A percentile compares a stretch with the other conserved stretches of the same genome.
Conservation (phyloP, 2,329 filamentous ascomycete genomes). For the Huntiella decipiens region DNA sequence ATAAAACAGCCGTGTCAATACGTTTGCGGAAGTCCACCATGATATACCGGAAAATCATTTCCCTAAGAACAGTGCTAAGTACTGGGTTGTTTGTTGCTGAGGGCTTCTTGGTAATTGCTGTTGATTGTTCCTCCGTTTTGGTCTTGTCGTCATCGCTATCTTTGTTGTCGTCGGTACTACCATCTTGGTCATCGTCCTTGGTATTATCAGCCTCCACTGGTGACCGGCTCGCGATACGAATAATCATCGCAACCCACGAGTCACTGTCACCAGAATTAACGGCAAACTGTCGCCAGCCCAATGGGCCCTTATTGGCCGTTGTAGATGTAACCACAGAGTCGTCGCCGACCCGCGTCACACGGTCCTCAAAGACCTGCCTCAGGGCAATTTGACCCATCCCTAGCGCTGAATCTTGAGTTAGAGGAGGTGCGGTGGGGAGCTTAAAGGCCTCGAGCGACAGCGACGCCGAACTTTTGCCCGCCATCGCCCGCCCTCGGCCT, state of each 20-base stretch:
- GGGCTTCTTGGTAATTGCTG: constrained; percentile 10
- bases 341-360: constrained; percentile 46
- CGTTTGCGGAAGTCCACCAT: constrained; percentile 81
- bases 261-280: constrained; percentile 71
- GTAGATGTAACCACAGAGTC: constrained; percentile 24
- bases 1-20: constrained; percentile 77
- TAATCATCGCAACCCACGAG: constrained; percentile 77
- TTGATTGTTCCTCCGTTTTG: constrained; percentile 11
- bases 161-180: neutral
- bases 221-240: constrained; percentile 42
- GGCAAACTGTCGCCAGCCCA: constrained; percentile 67
- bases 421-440: constrained; percentile 54
- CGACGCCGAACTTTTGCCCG: constrained; percentile 18
- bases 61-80: constrained; percentile 54
- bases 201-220: constrained; percentile 1
- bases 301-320: constrained; percentile 38
- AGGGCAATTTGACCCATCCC: constrained; percentile 12
- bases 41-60: constrained; percentile 66
- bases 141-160: neutral
- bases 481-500: constrained; percentile 31
- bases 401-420: constrained; percentile 37
- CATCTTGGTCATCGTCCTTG: constrained; percentile 19
- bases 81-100: constrained; percentile 15
- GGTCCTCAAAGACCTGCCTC: constrained; percentile 12
- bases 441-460: constrained; percentile 61